Percentiles rank a stretch among this genome's conserved stretches.
Conservation (phyloP, 2,329 filamentous ascomycete species). For the Colletotrichum orbiculare region DNA sequence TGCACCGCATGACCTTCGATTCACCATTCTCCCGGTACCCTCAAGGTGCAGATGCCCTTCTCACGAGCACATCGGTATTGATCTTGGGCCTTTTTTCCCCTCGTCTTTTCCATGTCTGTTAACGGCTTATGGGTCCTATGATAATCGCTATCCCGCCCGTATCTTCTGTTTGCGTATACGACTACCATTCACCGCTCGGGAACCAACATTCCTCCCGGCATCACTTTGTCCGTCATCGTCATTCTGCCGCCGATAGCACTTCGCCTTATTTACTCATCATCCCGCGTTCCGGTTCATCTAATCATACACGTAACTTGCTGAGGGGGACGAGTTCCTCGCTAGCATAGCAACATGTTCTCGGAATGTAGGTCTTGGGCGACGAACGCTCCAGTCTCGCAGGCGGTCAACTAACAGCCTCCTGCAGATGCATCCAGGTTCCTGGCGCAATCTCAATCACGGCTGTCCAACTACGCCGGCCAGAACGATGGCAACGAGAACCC, state of each 20-base stretch:
- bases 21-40: constrained; percentile 26
- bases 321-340: constrained; percentile 37
- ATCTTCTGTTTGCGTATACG: constrained; percentile 34
- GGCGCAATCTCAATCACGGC: constrained; percentile 92
- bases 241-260: constrained; percentile 13
- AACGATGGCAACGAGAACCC: constrained; percentile 57
- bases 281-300: constrained; percentile 21
- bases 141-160: not conserved
- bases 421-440: constrained; percentile 96
- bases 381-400: constrained; percentile 4
- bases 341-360: constrained; percentile 62
- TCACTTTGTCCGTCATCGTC: constrained; percentile 33
- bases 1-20: constrained; percentile 35
- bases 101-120: not conserved
- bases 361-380: constrained; percentile 75
- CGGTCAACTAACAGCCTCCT: constrained; percentile 35
- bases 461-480: constrained; percentile 76
- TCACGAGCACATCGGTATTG: constrained; percentile 33
- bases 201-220: constrained; percentile 30
- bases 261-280: constrained; percentile 28
- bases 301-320: constrained; percentile 18
- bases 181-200: constrained; percentile 24
- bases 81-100: not conserved
- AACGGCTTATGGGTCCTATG: not conserved
- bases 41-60: constrained; percentile 30